Evolutionary conservation across 202 grass and related monocot genomes (phyloP), one percentile per base, ranked within the genome.

Genomic region (Brachypodium distachyon): DNA sequence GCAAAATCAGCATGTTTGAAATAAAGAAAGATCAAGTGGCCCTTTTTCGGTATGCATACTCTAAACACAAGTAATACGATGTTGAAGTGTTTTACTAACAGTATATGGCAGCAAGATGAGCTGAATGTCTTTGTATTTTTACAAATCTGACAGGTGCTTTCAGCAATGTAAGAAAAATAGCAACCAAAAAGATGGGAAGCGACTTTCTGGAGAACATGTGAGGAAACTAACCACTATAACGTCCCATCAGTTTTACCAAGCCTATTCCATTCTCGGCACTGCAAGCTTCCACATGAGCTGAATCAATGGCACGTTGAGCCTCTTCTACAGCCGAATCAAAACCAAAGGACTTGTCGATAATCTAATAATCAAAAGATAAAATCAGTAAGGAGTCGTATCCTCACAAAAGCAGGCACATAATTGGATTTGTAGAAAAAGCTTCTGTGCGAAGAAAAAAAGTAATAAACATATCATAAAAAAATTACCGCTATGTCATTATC

Each of bases 291-390:
- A 97, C 94, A 72, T 97, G 94, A 81, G 94, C 94, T 31, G 94
- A 84, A 84, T 97, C 86, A 87, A 97, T 97, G 39, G 94, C 94
- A 21, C 94, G 90, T 63, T 97, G 94, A 21, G 94, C 94, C 85
- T 97, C 94, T 84, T 93, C 91, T 42, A 97, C 94, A 11, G 94
- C 91, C 52, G 94, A 86, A 92, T 97, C 91, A 81, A 97, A 97
- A 65, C 94, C 94, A 61, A 97, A 97, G 33, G 94, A 97, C 68
- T 97, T 97, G 79, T 97, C 94, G 36, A 97, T 97, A 62, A 97
- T 88, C 94, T 97, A 80, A 84, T 12, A 79, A 83, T 66, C 38
- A 83, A 77, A 23, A 77, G 25, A 74, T 52, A 43, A 37, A 49
- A 65, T 81, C 52, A 58, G 33, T 56, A 55, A 46, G 50, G 50